Base-by-base conservation (phyloP, 306 rosid species). In the Ceratonia siliqua region DNA sequence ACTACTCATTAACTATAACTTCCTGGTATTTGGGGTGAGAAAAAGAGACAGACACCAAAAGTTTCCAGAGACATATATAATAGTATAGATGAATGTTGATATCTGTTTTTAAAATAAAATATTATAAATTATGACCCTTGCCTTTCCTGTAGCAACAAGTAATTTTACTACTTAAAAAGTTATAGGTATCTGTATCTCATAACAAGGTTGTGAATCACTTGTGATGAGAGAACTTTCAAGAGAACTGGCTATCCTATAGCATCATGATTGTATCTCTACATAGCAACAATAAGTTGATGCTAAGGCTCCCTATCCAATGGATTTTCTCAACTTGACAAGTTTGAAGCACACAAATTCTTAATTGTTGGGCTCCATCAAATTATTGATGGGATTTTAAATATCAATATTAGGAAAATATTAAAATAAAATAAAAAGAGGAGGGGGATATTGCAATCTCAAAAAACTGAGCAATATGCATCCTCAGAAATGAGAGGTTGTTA, bases 281-380 rank as follows among this genome's bases (percentile, higher is more conserved):
- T 48, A 5, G 71, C 70, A 43, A 22, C 22, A n/a, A 41, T 7
- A 58, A 43, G 59, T 43, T 42, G 33, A 52, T 69, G 49, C 36
- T 10, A 45, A 8, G 25, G 21, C 27, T 32, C 61, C 18, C 38
- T 46, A 27, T 15, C 2, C 5, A 43, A n/a, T 18, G 58, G 22
- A 72, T 72, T 52, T 46, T 68, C 73, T 10, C 57, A 28, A 56
- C 21, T 2, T 32, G 57, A 24, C 21, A 56, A 22, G 41, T 56
- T 72, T 56, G 61, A 56, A 20, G 15, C 43, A 45, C 41, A 30
- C 8, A 1, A 28, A 27, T 42, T 54, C 42, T 55, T 76, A 54
- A 45, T 28, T 65, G 27, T 54, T 54, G 22, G 59, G 38, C 59
- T 30, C 6, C 57, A 3, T 3, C 41, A 2, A 56, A 55, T 5